phyloP scores from a whole-genome alignment of 441 rosid genomes.

The Populus hybrid region DNA sequence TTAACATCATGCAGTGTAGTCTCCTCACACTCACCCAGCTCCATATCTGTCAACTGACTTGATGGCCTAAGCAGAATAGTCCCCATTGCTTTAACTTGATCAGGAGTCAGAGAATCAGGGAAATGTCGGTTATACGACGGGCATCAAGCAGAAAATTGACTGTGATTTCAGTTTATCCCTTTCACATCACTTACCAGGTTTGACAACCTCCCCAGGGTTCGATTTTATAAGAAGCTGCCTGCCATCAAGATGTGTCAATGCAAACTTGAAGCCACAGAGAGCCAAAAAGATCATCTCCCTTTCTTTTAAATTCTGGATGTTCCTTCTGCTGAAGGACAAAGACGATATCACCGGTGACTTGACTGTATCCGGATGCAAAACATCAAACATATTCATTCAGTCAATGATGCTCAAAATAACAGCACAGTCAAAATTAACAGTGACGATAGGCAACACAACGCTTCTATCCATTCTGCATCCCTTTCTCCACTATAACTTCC shows the following conservation, averaged over 20 bases:
- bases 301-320: conserved; percentile 68
- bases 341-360: conserved; percentile 66
- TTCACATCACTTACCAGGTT: conserved; percentile 49
- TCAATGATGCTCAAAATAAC: neutral
- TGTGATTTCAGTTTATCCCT: no score
- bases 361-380: conserved; percentile 66
- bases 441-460: conserved; percentile 31
- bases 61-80: conserved; percentile 41
- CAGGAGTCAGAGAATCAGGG: conserved; percentile 60
- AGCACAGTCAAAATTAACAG: neutral
- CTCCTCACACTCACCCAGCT: conserved; percentile 77
- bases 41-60: conserved; percentile 51
- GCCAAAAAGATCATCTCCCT: conserved; percentile 73
- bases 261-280: conserved; percentile 74
- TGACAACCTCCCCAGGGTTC: conserved; percentile 68
- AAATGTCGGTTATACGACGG: conserved; percentile 11
- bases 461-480: conserved; percentile 77
- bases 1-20: conserved; percentile 71
- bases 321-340: conserved; percentile 82
- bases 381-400: neutral
- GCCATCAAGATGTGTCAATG: conserved; percentile 61
- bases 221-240: conserved; percentile 78
- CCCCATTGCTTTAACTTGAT: conserved; percentile 63
- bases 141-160: neutral
- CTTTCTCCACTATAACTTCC: conserved; percentile 74